A percentile compares a stretch with the other conserved stretches of the same genome.
These are phyloP conservation scores for Colletotrichum lentis DNA, from an alignment of 2,329 filamentous ascomycete species.

Conservation along the genomic window DNA sequence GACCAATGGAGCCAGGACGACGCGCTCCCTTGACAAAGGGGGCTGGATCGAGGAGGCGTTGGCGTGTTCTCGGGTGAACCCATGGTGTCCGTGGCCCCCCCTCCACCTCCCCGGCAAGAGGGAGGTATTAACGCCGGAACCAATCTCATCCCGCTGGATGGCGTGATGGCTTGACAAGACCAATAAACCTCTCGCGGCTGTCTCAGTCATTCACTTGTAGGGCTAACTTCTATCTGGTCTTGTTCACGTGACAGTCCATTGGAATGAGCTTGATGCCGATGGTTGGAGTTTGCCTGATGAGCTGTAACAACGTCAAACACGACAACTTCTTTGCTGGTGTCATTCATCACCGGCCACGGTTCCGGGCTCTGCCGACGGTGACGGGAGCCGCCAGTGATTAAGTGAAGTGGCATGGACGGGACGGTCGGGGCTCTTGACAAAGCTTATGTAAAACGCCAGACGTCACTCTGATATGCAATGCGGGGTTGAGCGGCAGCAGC, in stretches of 20 bases:
- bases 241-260: background rate
- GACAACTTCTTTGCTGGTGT: too few relatives aligned
- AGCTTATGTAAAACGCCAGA: constrained; percentile 29
- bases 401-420: background rate
- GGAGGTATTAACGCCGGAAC: background rate
- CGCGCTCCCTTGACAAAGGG: background rate
- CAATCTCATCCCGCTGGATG: background rate
- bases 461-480: constrained; percentile 16
- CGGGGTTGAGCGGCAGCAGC: constrained; percentile 12
- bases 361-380: too few relatives aligned
- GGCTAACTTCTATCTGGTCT: background rate
- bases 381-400: too few relatives aligned
- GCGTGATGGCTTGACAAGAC: background rate
- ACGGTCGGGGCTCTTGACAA: background rate
- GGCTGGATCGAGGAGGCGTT: background rate
- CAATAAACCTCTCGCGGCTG: background rate
- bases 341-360: too few relatives aligned
- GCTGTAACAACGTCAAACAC: too few relatives aligned
- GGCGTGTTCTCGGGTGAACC: background rate
- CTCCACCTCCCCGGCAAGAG: background rate
- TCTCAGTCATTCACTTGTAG: background rate
- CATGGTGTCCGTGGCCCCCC: background rate
- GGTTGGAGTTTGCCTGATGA: too few relatives aligned
- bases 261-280: background rate
- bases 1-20: background rate